Percentiles rank a stretch among this genome's conserved stretches.
These are phyloP conservation scores for Gentiana dahurica DNA, from an alignment of 257 asterid genomes.

Conservation along the genomic window DNA sequence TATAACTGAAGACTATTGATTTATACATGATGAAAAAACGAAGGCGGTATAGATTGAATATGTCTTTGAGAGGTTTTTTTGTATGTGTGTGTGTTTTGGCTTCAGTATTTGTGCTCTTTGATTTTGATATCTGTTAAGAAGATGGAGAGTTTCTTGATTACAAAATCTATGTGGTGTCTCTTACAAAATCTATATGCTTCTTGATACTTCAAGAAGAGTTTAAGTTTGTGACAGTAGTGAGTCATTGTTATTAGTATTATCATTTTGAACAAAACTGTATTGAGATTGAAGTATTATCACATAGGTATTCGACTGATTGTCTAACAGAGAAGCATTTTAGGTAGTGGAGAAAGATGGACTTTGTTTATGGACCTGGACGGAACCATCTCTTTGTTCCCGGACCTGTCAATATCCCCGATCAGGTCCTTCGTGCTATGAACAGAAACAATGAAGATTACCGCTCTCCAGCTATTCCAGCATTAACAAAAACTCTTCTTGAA, in stretches of 20 bases:
- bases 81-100: no score
- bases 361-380: slow-evolving; percentile 86
- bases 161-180: no score
- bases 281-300: not conserved
- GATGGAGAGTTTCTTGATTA: no score
- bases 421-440: slow-evolving; percentile 94
- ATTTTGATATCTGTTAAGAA: no score
- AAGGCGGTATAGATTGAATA: no score
- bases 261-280: not conserved
- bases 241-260: not conserved
- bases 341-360: slow-evolving; percentile 60
- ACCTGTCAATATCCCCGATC: slow-evolving; percentile 97
- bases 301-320: not conserved
- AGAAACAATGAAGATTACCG: slow-evolving; percentile 95
- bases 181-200: no score
- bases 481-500: slow-evolving; percentile 68
- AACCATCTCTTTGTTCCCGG: slow-evolving; percentile 99
- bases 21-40: no score
- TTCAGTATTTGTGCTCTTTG: no score
- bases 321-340: not conserved
- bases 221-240: not conserved
- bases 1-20: no score
- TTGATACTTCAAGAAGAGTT: not conserved
- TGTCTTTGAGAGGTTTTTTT: no score
- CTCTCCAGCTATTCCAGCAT: slow-evolving; percentile 89